Conservation (phyloP, 31 red algal genomes). For the Porphyra umbilicalis region DNA sequence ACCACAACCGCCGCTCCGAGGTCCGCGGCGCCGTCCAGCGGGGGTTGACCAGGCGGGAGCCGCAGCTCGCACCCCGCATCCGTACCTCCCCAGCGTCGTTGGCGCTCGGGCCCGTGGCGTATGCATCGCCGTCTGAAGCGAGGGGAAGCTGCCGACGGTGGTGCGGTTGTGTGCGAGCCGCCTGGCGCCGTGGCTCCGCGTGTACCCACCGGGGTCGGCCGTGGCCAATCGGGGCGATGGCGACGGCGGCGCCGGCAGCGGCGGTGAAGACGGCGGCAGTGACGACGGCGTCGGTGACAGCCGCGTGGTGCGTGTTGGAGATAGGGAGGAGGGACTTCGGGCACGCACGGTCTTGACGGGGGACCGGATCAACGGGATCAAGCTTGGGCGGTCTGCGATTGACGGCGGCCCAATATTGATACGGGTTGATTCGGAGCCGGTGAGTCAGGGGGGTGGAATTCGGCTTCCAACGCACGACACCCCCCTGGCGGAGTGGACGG, state of each 20-base stretch:
- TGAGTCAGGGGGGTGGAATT: no score
- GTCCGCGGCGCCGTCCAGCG: conserved; percentile 34
- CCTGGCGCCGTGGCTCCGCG: not conserved
- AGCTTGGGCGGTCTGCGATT: no score
- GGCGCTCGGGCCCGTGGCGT: conserved; percentile 22
- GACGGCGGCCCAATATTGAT: no score
- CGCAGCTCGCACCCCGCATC: conserved; percentile 19
- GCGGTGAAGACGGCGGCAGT: conserved; percentile 8
- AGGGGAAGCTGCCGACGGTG: conserved; percentile 8
- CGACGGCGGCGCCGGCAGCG: not conserved
- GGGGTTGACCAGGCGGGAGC: conserved; percentile 32
- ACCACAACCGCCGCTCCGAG: conserved; percentile 13
- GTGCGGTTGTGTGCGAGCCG: conserved; percentile 30
- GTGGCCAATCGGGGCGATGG: conserved; percentile 1
- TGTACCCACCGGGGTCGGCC: conserved; percentile 1
- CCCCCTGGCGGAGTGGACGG: no score
- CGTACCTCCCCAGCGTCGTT: conserved; percentile 17
- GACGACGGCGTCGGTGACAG: not conserved
- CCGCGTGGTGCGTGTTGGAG: no score
- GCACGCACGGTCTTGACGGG: no score
- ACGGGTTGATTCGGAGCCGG: no score
- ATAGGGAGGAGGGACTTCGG: no score
- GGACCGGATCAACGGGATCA: no score
- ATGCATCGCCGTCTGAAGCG: conserved; percentile 17
- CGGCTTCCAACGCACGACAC: no score